Evolutionary conservation across 371 early-diverging fungal genomes (phyloP).

Genomic region (Haplosporangium sp.): DNA sequence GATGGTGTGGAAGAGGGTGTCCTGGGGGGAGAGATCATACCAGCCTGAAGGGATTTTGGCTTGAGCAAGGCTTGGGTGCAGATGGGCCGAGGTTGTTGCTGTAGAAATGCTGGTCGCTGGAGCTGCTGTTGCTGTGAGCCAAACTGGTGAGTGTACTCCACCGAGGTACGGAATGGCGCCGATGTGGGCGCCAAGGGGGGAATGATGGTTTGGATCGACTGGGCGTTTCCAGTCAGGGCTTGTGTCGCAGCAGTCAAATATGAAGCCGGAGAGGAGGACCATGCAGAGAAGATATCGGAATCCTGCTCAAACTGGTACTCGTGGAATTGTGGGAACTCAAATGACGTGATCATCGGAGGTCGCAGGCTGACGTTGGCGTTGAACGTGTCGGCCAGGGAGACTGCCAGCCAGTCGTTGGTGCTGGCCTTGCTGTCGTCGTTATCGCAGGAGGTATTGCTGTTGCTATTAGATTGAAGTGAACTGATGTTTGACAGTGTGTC

Average conservation of each 20-base stretch:
- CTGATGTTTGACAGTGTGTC: constrained; percentile 5
- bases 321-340: constrained; percentile 25
- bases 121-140: constrained; percentile 16
- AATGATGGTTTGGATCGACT: constrained; percentile 23
- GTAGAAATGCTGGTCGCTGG: background rate
- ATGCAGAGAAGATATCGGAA: constrained; percentile 24
- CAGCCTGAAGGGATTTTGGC: constrained; percentile 5
- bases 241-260: constrained; percentile 41
- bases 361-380: background rate
- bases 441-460: background rate
- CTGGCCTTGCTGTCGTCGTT: constrained; percentile 3
- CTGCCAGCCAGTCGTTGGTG: background rate
- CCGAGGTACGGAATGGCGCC: background rate
- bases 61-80: constrained; percentile 4
- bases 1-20: constrained; percentile 47
- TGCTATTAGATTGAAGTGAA: constrained; percentile 5
- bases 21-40: constrained; percentile 43
- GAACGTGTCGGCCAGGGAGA: background rate
- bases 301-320: constrained; percentile 29
- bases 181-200: constrained; percentile 17
- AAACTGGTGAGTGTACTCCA: background rate
- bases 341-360: background rate
- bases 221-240: constrained; percentile 12
- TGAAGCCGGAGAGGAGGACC: constrained; percentile 22
- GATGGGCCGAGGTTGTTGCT: constrained; percentile 8